Evolutionary conservation across 2,329 filamentous ascomycete species (phyloP).

Genomic region (Xylariaceae sp.): DNA sequence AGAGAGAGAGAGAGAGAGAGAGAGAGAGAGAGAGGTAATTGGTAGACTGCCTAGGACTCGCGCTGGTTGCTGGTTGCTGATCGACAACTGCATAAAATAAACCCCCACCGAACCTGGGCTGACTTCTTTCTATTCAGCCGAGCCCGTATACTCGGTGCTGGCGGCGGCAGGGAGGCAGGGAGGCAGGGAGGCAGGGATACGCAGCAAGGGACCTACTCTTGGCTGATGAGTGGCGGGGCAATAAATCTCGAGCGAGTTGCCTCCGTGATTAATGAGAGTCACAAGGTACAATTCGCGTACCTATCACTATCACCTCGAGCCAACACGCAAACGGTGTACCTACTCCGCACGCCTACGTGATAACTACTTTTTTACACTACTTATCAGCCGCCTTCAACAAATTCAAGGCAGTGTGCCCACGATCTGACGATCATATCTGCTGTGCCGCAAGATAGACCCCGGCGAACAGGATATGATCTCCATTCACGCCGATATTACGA

Average conservation of each 20-base stretch:
- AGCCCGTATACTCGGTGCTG: conserved; percentile 11
- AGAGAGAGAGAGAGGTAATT: too few relatives aligned
- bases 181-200: not conserved
- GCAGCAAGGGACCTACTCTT: conserved; percentile 7
- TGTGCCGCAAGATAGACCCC: too few relatives aligned
- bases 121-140: conserved; percentile 1
- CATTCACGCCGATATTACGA: too few relatives aligned
- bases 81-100: conserved; percentile 10
- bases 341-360: too few relatives aligned
- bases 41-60: not conserved
- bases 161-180: not conserved
- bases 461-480: not conserved
- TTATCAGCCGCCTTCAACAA: too few relatives aligned
- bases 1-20: too few relatives aligned
- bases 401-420: too few relatives aligned
- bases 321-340: too few relatives aligned
- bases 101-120: not conserved
- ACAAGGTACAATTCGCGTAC: not conserved
- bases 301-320: too few relatives aligned
- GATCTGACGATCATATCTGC: too few relatives aligned
- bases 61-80: not conserved
- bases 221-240: conserved; percentile 6
- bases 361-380: too few relatives aligned
- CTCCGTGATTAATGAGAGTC: not conserved
- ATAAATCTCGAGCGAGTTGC: not conserved